Evolutionary conservation across 805 yeast genomes (phyloP), one percentile per base, ranked within the genome.

Genomic region (Starmera pachycereana): DNA sequence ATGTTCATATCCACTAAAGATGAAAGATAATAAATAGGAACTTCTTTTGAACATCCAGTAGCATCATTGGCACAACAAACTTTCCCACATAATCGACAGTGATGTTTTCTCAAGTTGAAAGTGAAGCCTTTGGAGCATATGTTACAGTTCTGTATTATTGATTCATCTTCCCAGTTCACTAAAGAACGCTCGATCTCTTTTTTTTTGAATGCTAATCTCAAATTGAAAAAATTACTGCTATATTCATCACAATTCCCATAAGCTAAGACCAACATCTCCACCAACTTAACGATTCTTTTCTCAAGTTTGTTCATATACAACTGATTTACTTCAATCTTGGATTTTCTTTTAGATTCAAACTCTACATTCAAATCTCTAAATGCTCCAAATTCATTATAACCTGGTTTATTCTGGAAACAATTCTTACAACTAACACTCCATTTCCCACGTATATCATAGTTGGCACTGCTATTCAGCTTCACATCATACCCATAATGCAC

Each of bases 21-120:
- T 6, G 31, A 40, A 13, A 12, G 49, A 33, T 27, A 63, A 42
- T 8, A 43, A 2, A 80, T 49, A 0, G 85, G 85, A 0, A 86
- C 79, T 40, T 76, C 75, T 54, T 78, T 74, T 0, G 96, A 87
- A 56, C 98, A 90, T 12, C 65, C 78, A 8, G 66, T 71, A 37
- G 44, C 61, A 38, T 57, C 49, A 47, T 78, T 80, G 22, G 81
- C 94, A 61, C 97, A 90, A 0, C 87, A 85, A 2, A 83, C 74
- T 25, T 60, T 53, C 0, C 97, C 97, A 63, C 98, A 90, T 22
- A 88, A 58, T 31, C 97, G 65, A 58, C 98, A 92, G 57, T 90
- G 98, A 56, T 92, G 97, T 47, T 81, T 85, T 38, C 97, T 63
- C 19, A 72, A 49, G 0, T 76, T 54, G 35, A 82, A 60, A 10